Evolutionary conservation across 2,329 filamentous ascomycete species (phyloP).

Genomic region (Verticillium nubilum): DNA sequence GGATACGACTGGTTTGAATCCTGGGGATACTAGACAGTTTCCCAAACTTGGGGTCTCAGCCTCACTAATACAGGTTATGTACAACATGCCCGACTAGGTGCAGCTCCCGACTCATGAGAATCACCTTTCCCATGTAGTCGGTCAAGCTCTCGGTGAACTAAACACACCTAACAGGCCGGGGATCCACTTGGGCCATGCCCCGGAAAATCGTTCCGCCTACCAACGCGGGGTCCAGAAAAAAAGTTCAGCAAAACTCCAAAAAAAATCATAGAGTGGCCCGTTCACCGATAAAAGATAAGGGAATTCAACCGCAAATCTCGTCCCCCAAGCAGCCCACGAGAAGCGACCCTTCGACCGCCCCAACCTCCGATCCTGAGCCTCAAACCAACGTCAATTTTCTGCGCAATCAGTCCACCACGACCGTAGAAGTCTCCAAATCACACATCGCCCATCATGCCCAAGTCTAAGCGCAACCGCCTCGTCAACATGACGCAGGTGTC

Average conservation of each 20-base stretch:
- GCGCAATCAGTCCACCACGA: neutral
- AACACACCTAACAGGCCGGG: neutral
- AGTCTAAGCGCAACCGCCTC: constrained; percentile 88
- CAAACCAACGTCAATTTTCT: neutral
- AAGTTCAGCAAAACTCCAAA: constrained; percentile 12
- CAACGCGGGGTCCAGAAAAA: constrained; percentile 15
- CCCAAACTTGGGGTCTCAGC: no score
- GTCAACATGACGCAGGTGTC: constrained; percentile 85
- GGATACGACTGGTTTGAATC: no score
- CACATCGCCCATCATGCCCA: constrained; percentile 64
- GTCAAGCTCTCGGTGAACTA: no score
- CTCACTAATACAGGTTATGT: no score
- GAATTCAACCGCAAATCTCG: neutral
- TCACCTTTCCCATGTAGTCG: no score
- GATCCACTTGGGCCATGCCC: neutral
- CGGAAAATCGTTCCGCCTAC: constrained; percentile 15
- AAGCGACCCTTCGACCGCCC: neutral
- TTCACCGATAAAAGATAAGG: constrained; percentile 2
- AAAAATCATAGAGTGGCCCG: constrained; percentile 1
- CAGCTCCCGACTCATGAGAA: no score
- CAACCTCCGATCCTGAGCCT: neutral
- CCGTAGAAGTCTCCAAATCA: neutral
- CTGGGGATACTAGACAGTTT: no score
- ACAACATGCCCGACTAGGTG: no score
- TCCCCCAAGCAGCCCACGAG: neutral